Evolutionary conservation across 805 yeast species (phyloP), one percentile per base, ranked within the genome.

Genomic region (Cyberlindnera amylophila): DNA sequence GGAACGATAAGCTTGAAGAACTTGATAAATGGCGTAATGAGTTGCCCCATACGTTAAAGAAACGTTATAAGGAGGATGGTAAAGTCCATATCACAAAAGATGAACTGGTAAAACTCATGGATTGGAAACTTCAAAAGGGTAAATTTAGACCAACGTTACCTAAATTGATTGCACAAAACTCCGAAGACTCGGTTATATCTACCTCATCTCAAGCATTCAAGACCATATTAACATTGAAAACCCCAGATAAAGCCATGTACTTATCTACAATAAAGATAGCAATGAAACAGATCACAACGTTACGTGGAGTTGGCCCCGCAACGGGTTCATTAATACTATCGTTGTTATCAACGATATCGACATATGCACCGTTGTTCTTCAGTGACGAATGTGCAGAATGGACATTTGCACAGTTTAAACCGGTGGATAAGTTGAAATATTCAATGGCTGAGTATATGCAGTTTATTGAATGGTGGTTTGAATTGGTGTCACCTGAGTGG

Each of bases 271-370:
- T 55, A 6, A 51, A 44, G 15, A 10, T 26, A 6, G 34, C 57
- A 0, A 2, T 52, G 36, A 36, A 34, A 9, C 26, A 28, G 0
- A 19, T 56, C 4, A 39, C 41, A 7, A 38, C 38, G 3, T 35
- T 58, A 10, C 14, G 58, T 34, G 61, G 62, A 2, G 58, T 58
- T 4, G 61, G 62, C 0, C 62, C 62, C 2, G 62, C 62, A 1
- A 58, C 61, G 3, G 58, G 52, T 1, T 58, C 62, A 1, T 28
- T 58, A 17, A 23, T 58, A 3, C 38, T 58, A 2, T 56, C 59
- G 2, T 17, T 46, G 4, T 29, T 56, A 15, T 36, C 34, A 10
- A 35, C 33, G 9, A 44, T 53, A n/a, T 46, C 52, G 0, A 28
- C 9, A 0, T n/a, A 30, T 3, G 55, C 61, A 3, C 62, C 62